A percentile compares a stretch with the other conserved stretches of the same genome.
phyloP scores from a whole-genome alignment of 164 flowering plant genomes.

The Annona squamosa region DNA sequence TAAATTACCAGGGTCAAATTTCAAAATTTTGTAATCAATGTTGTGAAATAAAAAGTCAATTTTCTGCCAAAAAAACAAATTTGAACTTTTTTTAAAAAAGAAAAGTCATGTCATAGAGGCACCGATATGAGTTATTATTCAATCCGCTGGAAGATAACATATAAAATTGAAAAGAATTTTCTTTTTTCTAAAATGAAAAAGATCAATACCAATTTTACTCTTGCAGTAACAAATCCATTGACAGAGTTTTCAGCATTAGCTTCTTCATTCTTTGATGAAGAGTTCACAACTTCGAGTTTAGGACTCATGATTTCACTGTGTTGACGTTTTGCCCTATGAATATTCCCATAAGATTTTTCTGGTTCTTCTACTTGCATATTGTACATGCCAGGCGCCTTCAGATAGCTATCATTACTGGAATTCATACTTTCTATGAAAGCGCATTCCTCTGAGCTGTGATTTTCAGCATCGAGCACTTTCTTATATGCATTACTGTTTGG shows the following conservation, averaged over 20 bases:
- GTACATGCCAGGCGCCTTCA: slow-evolving; percentile 20
- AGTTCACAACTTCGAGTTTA: slow-evolving; percentile 26
- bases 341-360: slow-evolving; percentile 33
- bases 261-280: slow-evolving; percentile 51
- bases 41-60: too few species aligned
- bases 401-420: slow-evolving; percentile 19
- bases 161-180: not conserved
- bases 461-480: slow-evolving; percentile 19
- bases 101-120: too few species aligned
- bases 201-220: slow-evolving; percentile 68
- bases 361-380: slow-evolving; percentile 40
- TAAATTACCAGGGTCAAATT: too few species aligned
- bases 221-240: slow-evolving; percentile 84
- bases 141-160: not conserved
- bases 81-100: too few species aligned
- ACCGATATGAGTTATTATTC: too few species aligned
- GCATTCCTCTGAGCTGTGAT: slow-evolving; percentile 42
- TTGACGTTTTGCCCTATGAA: slow-evolving; percentile 42
- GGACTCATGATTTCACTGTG: slow-evolving; percentile 47
- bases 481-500: slow-evolving; percentile 23
- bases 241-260: slow-evolving; percentile 39
- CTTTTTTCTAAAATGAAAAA: not conserved
- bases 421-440: slow-evolving; percentile 27
- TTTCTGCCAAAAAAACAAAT: too few species aligned
- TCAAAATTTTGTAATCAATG: too few species aligned